These are phyloP conservation scores for Chondrus crispus DNA, from an alignment of 23 red algal species.

Conservation along the genomic window DNA sequence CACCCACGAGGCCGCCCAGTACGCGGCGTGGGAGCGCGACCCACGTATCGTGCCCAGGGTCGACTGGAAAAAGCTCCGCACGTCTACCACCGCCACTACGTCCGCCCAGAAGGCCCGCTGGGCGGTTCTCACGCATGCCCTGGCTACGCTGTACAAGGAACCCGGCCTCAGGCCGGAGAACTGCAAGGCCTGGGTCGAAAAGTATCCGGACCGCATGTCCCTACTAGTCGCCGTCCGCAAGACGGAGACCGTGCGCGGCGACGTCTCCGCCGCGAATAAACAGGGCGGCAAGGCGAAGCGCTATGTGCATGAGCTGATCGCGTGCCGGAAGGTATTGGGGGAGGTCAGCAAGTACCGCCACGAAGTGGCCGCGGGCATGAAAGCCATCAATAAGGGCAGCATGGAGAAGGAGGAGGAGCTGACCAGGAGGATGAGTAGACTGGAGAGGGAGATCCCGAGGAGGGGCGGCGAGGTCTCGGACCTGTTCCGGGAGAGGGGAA, in stretches of 20 bases:
- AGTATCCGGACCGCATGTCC: conserved; percentile 33
- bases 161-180: conserved; percentile 5
- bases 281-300: neutral
- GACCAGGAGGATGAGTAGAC: neutral
- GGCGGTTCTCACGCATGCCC: conserved; percentile 10
- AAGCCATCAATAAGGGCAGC: conserved; percentile 31
- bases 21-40: conserved; percentile 14
- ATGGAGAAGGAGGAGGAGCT: conserved; percentile 22
- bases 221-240: conserved; percentile 23
- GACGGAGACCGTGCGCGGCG: neutral
- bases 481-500: neutral
- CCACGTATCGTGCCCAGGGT: neutral
- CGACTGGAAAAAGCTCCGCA: conserved; percentile 27
- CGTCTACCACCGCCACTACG: conserved; percentile 9
- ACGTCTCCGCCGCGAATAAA: neutral
- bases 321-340: conserved; percentile 45
- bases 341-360: conserved; percentile 30
- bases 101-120: conserved; percentile 5
- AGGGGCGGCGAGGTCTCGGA: neutral
- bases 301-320: conserved; percentile 19
- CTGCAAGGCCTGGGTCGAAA: conserved; percentile 53
- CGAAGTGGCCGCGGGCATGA: neutral
- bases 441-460: neutral
- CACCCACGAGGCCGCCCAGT: conserved; percentile 29
- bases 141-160: conserved; percentile 18